phyloP scores from a whole-genome alignment of 139 green algal species.

The Tetraselmis chui region DNA sequence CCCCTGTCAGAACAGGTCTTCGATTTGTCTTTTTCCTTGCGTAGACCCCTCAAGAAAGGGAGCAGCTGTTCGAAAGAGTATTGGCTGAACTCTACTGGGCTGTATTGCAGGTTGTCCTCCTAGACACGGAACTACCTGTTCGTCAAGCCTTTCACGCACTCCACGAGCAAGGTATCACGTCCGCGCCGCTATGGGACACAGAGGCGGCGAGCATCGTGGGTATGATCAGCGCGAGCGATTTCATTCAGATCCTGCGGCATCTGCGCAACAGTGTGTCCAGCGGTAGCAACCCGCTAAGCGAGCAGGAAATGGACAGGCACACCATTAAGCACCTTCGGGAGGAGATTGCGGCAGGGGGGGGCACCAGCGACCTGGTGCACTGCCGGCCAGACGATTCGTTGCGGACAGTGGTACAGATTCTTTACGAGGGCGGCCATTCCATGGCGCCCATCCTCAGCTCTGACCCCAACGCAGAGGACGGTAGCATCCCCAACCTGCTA shows the following conservation, averaged over 20 bases:
- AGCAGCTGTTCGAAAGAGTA: too few species aligned
- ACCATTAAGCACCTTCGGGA: constrained; percentile 73
- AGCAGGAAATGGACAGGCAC: constrained; percentile 88
- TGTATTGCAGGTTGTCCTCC: too few species aligned
- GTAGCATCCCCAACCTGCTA: constrained; percentile 49
- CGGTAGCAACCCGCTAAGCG: constrained; percentile 60
- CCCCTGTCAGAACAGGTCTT: too few species aligned
- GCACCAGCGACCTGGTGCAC: constrained; percentile 47
- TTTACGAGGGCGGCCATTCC: constrained; percentile 58
- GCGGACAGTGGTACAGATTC: constrained; percentile 56
- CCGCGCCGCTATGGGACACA: constrained; percentile 86
- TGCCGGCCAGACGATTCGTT: constrained; percentile 70
- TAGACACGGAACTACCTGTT: constrained; percentile 89
- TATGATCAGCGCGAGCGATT: constrained; percentile 91
- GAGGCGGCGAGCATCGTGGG: constrained; percentile 48
- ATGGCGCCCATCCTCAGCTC: constrained; percentile 67
- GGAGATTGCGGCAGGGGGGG: constrained; percentile 28
- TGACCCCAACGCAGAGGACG: constrained; percentile 25
- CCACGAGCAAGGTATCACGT: constrained; percentile 81
- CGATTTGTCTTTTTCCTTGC: too few species aligned
- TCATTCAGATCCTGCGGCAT: constrained; percentile 82
- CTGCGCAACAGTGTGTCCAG: constrained; percentile 56
- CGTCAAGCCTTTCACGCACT: constrained; percentile 95
- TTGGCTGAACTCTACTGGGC: too few species aligned
- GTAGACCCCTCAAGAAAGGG: too few species aligned